Conservation (phyloP, 345 rosid genomes). For the Lepidium didymum region DNA sequence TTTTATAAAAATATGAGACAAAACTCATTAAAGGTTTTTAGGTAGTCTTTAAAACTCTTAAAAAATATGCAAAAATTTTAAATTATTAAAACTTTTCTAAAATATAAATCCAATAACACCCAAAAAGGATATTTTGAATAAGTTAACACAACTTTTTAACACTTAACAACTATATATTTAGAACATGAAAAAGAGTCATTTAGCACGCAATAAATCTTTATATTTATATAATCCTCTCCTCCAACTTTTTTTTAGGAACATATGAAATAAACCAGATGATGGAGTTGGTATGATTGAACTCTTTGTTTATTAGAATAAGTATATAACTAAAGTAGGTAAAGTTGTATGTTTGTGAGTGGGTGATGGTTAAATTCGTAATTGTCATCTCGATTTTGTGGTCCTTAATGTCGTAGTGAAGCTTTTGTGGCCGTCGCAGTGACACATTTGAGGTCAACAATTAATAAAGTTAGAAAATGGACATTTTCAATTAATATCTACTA, state of each 20-base stretch:
- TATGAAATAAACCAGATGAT: neutral
- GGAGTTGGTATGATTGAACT: neutral
- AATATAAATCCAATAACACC: too few species aligned
- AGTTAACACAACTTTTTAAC: too few species aligned
- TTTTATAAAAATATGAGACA: too few species aligned
- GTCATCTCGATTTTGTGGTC: slow-evolving; percentile 5
- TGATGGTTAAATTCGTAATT: slow-evolving; percentile 23
- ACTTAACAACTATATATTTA: too few species aligned
- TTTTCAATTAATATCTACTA: neutral
- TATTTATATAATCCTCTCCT: neutral
- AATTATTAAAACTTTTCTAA: too few species aligned
- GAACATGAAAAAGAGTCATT: too few species aligned
- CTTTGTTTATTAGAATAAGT: too few species aligned
- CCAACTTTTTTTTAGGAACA: neutral
- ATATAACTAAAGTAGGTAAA: slow-evolving; percentile 19
- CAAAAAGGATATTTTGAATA: too few species aligned
- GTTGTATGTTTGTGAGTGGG: slow-evolving; percentile 24
- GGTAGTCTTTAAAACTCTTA: too few species aligned
- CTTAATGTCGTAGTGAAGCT: neutral
- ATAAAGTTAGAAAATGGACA: neutral
- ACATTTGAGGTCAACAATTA: slow-evolving; percentile 12
- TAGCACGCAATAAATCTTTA: too few species aligned
- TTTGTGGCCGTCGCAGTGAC: neutral
- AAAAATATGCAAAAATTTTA: too few species aligned
- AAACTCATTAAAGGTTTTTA: too few species aligned